A percentile compares a stretch with the other conserved stretches of the same genome.
Evolutionary conservation across 2,329 filamentous ascomycete species (phyloP).

Genomic region (Neopestalotiopsis rosae): DNA sequence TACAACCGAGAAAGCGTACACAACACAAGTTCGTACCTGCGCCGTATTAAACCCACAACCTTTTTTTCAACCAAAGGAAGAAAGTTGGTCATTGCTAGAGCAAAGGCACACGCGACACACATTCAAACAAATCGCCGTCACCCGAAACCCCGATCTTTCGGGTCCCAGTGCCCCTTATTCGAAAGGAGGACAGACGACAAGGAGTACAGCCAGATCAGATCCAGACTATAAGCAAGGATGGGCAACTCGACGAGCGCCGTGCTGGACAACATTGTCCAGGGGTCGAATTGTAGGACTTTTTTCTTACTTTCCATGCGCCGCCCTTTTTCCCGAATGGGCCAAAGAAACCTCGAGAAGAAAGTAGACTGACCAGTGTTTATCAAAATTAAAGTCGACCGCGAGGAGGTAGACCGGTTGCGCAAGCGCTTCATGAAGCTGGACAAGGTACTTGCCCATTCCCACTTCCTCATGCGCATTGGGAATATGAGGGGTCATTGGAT

Average conservation of each 20-base stretch:
- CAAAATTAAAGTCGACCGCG: slow-evolving; percentile 77
- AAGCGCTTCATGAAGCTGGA: slow-evolving; percentile 99
- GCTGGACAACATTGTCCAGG: slow-evolving; percentile 94
- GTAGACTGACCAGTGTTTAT: slow-evolving; percentile 18
- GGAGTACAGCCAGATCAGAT: slow-evolving; percentile 24
- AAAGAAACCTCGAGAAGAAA: slow-evolving; percentile 17
- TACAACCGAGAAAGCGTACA: background rate
- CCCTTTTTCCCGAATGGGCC: background rate
- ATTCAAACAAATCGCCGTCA: background rate
- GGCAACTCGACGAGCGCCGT: slow-evolving; percentile 75
- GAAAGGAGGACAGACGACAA: background rate
- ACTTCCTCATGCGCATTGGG: background rate
- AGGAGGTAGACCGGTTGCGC: slow-evolving; percentile 92
- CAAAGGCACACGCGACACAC: background rate
- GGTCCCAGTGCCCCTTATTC: background rate
- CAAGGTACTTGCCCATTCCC: slow-evolving; percentile 66
- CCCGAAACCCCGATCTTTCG: background rate
- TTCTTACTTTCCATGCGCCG: slow-evolving; percentile 14
- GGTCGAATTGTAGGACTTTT: slow-evolving; percentile 81
- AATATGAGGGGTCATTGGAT: too few species aligned
- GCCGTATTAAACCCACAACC: background rate
- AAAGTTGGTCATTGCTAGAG: background rate
- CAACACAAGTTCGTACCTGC: background rate
- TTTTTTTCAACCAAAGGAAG: background rate
- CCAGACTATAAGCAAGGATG: slow-evolving; percentile 49